phyloP scores from a whole-genome alignment of 495 filamentous ascomycete species.

The Glarea lozoyensis region DNA sequence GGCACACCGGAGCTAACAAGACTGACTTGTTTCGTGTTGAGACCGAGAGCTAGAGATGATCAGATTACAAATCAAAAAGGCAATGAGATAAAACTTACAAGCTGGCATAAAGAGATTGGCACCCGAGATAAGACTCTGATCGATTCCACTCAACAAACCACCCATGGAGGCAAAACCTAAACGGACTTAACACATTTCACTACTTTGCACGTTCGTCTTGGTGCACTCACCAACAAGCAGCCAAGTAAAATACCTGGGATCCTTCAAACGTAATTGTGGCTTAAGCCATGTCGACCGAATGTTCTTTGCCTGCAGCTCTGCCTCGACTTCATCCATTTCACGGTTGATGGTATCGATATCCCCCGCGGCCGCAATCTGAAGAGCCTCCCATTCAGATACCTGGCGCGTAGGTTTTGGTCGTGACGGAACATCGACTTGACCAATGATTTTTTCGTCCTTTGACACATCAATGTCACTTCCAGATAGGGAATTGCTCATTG shows the following conservation, averaged over 20 bases:
- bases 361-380: slow-evolving; percentile 20
- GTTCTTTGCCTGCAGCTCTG: slow-evolving; percentile 13
- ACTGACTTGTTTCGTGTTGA: slow-evolving; percentile 37
- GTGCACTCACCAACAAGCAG: slow-evolving; percentile 38
- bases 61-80: background rate
- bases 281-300: slow-evolving; percentile 16
- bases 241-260: slow-evolving; percentile 41
- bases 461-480: too few relatives aligned
- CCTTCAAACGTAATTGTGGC: slow-evolving; percentile 15
- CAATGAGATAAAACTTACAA: slow-evolving; percentile 6
- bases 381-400: slow-evolving; percentile 19
- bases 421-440: background rate
- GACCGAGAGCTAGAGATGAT: slow-evolving; percentile 26
- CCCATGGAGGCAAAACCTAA: slow-evolving; percentile 48
- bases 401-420: slow-evolving; percentile 2
- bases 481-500: too few relatives aligned
- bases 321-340: slow-evolving; percentile 15
- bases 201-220: background rate
- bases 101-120: slow-evolving; percentile 48
- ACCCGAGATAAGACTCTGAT: slow-evolving; percentile 51
- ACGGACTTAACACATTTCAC: background rate
- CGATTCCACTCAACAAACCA: slow-evolving; percentile 51
- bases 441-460: slow-evolving; percentile 9
- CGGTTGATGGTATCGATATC: slow-evolving; percentile 20
- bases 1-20: slow-evolving; percentile 51